A percentile compares a stretch with the other conserved stretches of the same genome.
phyloP scores from a whole-genome alignment of 768 basidiomycete genomes.

The Amanita exitialis region DNA sequence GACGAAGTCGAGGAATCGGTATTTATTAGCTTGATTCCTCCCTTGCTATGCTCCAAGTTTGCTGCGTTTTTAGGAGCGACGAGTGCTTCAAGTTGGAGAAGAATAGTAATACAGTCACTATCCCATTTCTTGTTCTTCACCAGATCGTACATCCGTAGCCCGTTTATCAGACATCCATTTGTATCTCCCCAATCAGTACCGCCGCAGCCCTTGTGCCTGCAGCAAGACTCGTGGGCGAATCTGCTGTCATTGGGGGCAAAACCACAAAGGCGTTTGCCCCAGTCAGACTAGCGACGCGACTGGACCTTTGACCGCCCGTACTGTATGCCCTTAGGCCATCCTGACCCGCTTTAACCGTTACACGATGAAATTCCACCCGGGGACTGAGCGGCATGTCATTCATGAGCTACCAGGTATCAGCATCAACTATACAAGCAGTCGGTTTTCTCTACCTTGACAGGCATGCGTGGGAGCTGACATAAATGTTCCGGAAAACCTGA shows the following conservation, averaged over 20 bases:
- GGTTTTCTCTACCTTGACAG: slow-evolving; percentile 43
- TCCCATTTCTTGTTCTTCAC: neutral
- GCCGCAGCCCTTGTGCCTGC: slow-evolving; percentile 49
- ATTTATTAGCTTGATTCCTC: slow-evolving; percentile 7
- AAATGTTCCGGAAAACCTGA: slow-evolving; percentile 52
- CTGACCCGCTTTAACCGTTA: slow-evolving; percentile 37
- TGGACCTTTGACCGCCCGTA: slow-evolving; percentile 84
- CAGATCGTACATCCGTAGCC: neutral
- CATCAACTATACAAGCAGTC: neutral
- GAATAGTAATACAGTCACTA: neutral
- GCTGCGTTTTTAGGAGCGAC: neutral
- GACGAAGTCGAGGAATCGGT: slow-evolving; percentile 54
- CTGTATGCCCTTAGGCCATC: slow-evolving; percentile 56
- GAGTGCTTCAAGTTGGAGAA: neutral
- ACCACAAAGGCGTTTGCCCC: slow-evolving; percentile 75
- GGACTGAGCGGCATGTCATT: slow-evolving; percentile 58
- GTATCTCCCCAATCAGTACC: slow-evolving; percentile 61
- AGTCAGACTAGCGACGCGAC: slow-evolving; percentile 68
- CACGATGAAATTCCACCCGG: slow-evolving; percentile 80
- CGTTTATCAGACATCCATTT: slow-evolving; percentile 7
- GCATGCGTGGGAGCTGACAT: slow-evolving; percentile 51
- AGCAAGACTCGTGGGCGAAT: slow-evolving; percentile 27
- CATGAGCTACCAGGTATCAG: slow-evolving; percentile 32
- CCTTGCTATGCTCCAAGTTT: neutral
- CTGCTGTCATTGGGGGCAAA: slow-evolving; percentile 37